Evolutionary conservation across 208 protist species (phyloP), one percentile per base, ranked within the genome.

Genomic region (Strigomonas galati): DNA sequence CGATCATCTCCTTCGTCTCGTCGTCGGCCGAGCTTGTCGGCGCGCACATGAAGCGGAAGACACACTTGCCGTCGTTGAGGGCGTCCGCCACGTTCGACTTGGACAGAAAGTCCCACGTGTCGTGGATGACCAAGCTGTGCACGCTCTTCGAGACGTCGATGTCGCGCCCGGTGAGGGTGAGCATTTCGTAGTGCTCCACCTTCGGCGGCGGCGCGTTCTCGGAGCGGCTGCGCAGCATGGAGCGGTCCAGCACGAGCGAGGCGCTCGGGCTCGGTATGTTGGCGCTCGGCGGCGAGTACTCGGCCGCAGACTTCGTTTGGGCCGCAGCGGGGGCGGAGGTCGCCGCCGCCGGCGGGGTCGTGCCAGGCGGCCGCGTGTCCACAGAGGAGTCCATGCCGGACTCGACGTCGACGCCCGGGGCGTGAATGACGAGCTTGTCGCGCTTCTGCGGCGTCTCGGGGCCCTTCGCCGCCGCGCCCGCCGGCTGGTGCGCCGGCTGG

Each of bases 101-200:
- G 1, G 85, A 79, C n/a, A 94, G 69, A 37, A 94, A 94, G 76
- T 94, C 85, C 85, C 89, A 94, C 28, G 84, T 76, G 61, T 83
- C 54, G 61, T 65, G 70, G 35, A 79, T 77, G 0, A 92, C 72
- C 23, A 75, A 30, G 6, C 78, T 69, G 52, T 73, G 72, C 17
- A 79, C 77, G 46, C 32, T 49, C 52, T 71, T 70, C 28, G 55
- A 64, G 52, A 79, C 61, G 12, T 4, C 4, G 40, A 94, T 71
- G 48, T 84, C 76, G 10, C 72, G 65, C 43, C 73, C 79, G 14
- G 82, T 91, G 35, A 94, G 66, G 12, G 85, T 84, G 14, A 94
- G 59, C 67, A 94, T 37, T 64, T 94, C 81, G 76, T 85, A 91
- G 66, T 89, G 88, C 73, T 89, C 82, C 35, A 89, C 68, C 69